phyloP scores from a whole-genome alignment of 148 eudicot genomes.

The Polygonum maritimum region DNA sequence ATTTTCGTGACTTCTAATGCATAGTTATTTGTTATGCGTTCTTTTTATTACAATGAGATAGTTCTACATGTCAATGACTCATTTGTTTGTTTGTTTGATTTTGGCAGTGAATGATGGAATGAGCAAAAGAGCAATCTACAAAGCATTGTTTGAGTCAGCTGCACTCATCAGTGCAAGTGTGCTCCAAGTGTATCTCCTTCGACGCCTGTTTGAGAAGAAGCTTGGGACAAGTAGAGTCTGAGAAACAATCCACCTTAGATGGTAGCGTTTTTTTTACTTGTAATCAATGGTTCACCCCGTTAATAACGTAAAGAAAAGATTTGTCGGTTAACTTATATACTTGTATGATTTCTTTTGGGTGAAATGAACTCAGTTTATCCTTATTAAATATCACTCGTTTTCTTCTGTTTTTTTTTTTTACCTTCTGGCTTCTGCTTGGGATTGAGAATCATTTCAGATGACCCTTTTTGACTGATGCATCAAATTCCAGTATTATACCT shows the following conservation, averaged over 20 bases:
- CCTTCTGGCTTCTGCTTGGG: not conserved
- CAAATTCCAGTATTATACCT: too few relatives aligned
- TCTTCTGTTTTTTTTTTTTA: not conserved
- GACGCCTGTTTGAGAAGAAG: slow-evolving; percentile 70
- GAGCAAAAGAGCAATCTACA: slow-evolving; percentile 74
- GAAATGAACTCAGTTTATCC: not conserved
- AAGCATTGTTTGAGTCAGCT: slow-evolving; percentile 64
- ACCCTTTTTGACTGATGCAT: not conserved
- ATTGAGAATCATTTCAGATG: not conserved
- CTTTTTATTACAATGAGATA: too few relatives aligned
- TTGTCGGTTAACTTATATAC: not conserved
- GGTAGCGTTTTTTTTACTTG: slow-evolving; percentile 6
- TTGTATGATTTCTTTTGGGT: slow-evolving; percentile 2
- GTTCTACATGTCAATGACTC: not conserved
- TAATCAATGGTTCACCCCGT: not conserved
- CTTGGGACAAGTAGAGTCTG: slow-evolving; percentile 60
- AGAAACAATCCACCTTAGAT: not conserved
- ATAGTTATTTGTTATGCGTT: not conserved
- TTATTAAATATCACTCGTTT: not conserved
- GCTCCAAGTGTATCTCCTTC: slow-evolving; percentile 71
- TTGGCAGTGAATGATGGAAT: slow-evolving; percentile 77
- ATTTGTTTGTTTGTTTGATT: not conserved
- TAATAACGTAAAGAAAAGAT: not conserved
- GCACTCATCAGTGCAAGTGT: slow-evolving; percentile 64
- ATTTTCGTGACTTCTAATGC: not conserved